These are phyloP conservation scores for Alternaria novae-zelandiae DNA, from an alignment of 2,329 filamentous ascomycete species.

Conservation along the genomic window DNA sequence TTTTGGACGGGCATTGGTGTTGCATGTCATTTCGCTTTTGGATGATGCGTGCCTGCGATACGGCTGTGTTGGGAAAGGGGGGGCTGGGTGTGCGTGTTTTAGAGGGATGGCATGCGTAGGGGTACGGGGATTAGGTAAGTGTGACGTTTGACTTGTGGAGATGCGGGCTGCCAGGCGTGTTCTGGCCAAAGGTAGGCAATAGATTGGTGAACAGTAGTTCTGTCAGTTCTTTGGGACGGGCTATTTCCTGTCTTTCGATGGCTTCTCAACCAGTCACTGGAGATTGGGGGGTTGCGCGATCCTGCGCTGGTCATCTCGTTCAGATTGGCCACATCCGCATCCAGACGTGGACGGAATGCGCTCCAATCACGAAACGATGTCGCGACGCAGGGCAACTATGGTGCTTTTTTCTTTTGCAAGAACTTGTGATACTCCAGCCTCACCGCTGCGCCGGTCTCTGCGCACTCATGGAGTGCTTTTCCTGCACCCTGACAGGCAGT, in stretches of 20 bases:
- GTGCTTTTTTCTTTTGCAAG: background rate
- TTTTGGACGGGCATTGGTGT: background rate
- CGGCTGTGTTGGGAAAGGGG: background rate
- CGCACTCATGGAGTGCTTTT: background rate
- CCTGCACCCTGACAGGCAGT: background rate
- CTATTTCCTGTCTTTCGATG: background rate
- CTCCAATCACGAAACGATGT: background rate
- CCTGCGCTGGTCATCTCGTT: background rate
- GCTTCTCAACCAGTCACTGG: background rate
- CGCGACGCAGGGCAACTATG: background rate
- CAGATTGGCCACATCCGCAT: background rate
- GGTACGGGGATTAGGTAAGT: constrained; percentile 1
- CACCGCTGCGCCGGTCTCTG: background rate
- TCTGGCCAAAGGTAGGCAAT: background rate
- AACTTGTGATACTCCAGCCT: background rate
- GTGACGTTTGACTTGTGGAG: constrained; percentile 9
- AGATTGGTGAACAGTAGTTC: constrained; percentile 5
- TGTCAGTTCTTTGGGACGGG: background rate
- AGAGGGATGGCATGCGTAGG: background rate
- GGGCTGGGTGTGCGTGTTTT: background rate
- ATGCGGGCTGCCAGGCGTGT: background rate
- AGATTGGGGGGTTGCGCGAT: background rate
- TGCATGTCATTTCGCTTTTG: constrained; percentile 1
- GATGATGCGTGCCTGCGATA: background rate
- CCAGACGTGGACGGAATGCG: background rate